phyloP scores from a whole-genome alignment of 1,139 yeast genomes.

The Candida pseudoviswanathii region DNA sequence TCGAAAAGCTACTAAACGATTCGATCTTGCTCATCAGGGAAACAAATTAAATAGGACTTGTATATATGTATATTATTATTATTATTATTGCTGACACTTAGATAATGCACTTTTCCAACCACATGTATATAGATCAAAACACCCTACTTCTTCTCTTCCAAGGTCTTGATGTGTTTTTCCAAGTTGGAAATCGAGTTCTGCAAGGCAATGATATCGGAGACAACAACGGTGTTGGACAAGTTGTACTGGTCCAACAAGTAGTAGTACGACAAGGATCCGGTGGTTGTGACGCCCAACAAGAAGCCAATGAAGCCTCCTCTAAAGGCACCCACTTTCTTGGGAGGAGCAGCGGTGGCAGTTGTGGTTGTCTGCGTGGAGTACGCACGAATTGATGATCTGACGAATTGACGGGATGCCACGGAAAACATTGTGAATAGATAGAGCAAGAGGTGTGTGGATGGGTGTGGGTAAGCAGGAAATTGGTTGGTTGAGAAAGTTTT shows the following conservation, averaged over 20 bases:
- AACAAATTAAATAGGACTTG: not conserved
- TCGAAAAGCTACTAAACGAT: slow-evolving; percentile 32
- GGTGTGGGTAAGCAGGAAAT: not conserved
- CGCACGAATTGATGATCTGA: slow-evolving; percentile 27
- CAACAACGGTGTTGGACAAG: slow-evolving; percentile 67
- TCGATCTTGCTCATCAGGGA: slow-evolving; percentile 25
- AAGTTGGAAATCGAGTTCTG: slow-evolving; percentile 67
- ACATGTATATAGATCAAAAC: not conserved
- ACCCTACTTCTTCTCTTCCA: slow-evolving; percentile 46
- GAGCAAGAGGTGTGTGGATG: not conserved
- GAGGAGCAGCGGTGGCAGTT: slow-evolving; percentile 20
- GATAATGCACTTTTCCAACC: not conserved
- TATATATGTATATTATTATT: not conserved
- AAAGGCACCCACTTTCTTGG: slow-evolving; percentile 56
- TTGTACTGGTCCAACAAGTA: slow-evolving; percentile 80
- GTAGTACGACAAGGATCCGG: slow-evolving; percentile 78
- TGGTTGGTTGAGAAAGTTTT: slow-evolving; percentile 1
- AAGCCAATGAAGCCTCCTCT: slow-evolving; percentile 77
- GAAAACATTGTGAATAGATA: slow-evolving; percentile 1
- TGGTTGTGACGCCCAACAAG: slow-evolving; percentile 70
- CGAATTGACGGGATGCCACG: slow-evolving; percentile 22
- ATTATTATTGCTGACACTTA: not conserved
- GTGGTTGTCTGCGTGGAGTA: slow-evolving; percentile 34
- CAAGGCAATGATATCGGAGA: slow-evolving; percentile 72
- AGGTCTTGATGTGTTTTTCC: slow-evolving; percentile 62